Percentiles rank a stretch among this genome's conserved stretches.
These are phyloP conservation scores for Pelargonium nanum DNA, from an alignment of 345 rosid genomes.

Conservation along the genomic window DNA sequence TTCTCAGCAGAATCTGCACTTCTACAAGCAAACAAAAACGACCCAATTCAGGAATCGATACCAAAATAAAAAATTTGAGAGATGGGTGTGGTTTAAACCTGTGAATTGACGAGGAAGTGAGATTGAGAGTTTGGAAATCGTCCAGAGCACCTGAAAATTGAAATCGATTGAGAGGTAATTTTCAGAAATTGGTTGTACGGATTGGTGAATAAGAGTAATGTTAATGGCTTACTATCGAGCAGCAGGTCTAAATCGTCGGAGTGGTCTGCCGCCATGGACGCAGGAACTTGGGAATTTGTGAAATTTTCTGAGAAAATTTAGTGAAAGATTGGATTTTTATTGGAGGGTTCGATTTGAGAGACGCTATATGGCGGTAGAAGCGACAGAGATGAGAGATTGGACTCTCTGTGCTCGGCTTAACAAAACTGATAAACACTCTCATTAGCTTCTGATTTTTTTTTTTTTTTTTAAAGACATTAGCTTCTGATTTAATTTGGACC, in stretches of 20 bases:
- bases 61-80: slow-evolving; percentile 2
- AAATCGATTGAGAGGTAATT: slow-evolving; percentile 7
- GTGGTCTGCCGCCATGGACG: slow-evolving; percentile 40
- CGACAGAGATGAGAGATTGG: too few relatives aligned
- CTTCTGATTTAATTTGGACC: too few relatives aligned
- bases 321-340: too few relatives aligned
- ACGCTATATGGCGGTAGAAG: background rate
- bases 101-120: slow-evolving; percentile 19
- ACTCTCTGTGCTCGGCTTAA: too few relatives aligned
- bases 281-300: background rate
- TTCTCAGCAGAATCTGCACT: slow-evolving; percentile 29
- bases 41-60: background rate
- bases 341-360: too few relatives aligned
- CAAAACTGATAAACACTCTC: too few relatives aligned
- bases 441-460: too few relatives aligned
- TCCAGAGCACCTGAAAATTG: slow-evolving; percentile 80
- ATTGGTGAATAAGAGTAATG: background rate
- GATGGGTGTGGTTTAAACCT: slow-evolving; percentile 10
- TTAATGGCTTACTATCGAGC: slow-evolving; percentile 59
- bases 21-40: slow-evolving; percentile 21
- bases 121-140: slow-evolving; percentile 88
- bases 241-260: slow-evolving; percentile 89
- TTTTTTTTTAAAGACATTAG: too few relatives aligned
- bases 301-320: too few relatives aligned
- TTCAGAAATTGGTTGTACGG: background rate